Conservation (phyloP, 495 filamentous ascomycete species). For the Xylaria palmicola region DNA sequence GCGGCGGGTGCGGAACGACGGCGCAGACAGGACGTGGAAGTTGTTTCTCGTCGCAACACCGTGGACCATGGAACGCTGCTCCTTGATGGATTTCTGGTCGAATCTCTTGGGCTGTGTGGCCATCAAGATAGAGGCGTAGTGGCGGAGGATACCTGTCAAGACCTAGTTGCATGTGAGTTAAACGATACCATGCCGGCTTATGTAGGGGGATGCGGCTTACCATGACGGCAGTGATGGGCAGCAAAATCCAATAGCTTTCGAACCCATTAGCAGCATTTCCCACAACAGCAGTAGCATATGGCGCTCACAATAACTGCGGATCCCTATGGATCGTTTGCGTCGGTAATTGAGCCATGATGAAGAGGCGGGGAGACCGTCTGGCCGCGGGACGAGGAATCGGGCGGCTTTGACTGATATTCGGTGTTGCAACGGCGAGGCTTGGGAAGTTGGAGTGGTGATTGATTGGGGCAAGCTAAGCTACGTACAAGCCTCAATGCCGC, state of each 20-base stretch:
- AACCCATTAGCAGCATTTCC: conserved; percentile 14
- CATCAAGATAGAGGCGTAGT: conserved; percentile 92
- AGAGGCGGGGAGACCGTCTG: no score
- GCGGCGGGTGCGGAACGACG: conserved; percentile 76
- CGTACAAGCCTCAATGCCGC: conserved; percentile 10
- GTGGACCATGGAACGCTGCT: conserved; percentile 83
- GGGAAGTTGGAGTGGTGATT: conserved; percentile 6
- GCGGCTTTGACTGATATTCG: not conserved
- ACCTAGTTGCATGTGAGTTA: conserved; percentile 54
- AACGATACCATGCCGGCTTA: not conserved
- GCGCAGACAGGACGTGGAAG: conserved; percentile 65
- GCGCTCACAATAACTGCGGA: conserved; percentile 87
- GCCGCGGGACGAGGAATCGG: not conserved
- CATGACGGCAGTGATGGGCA: conserved; percentile 97
- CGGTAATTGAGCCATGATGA: conserved; percentile 77
- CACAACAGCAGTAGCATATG: not conserved
- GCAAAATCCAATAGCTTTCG: conserved; percentile 91
- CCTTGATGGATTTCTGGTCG: conserved; percentile 70
- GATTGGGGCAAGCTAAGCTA: not conserved
- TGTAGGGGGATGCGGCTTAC: conserved; percentile 44
- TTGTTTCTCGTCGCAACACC: conserved; percentile 84
- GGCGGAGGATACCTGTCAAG: conserved; percentile 89
- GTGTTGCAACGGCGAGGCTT: not conserved
- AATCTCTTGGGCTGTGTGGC: conserved; percentile 80
- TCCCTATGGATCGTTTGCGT: conserved; percentile 97